Conservation (phyloP, 1,284 basidiomycete species). For the Rhizoctonia solani region DNA sequence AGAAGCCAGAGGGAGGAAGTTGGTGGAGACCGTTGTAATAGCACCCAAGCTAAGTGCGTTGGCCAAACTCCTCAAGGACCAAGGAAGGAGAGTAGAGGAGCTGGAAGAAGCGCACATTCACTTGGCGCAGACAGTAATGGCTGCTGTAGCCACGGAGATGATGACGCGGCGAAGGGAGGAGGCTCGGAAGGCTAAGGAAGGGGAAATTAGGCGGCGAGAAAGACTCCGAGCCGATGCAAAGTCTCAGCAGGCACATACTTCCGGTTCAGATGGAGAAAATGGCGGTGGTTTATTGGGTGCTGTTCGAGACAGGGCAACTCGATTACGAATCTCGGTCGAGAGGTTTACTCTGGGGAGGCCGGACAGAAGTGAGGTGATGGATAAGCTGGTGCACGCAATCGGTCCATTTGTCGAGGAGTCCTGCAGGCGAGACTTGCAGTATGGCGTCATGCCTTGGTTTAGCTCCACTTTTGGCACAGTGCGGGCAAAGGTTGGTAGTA, state of each 20-base stretch:
- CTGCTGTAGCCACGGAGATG: slow-evolving; percentile 16
- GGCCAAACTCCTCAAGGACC: slow-evolving; percentile 71
- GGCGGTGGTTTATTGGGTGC: slow-evolving; percentile 15
- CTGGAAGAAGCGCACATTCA: slow-evolving; percentile 87
- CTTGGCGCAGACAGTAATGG: slow-evolving; percentile 28
- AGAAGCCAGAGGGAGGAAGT: slow-evolving; percentile 47
- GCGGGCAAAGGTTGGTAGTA: neutral
- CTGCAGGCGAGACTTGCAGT: slow-evolving; percentile 2
- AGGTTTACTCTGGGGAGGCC: slow-evolving; percentile 9
- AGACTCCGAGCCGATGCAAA: slow-evolving; percentile 5
- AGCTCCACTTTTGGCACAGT: neutral
- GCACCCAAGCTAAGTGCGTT: slow-evolving; percentile 83
- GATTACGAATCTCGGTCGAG: neutral
- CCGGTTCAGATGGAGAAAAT: neutral
- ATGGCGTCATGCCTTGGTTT: neutral
- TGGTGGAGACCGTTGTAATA: slow-evolving; percentile 69
- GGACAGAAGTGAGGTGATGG: slow-evolving; percentile 46
- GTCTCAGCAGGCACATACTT: neutral
- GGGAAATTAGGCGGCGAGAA: neutral
- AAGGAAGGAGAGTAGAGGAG: slow-evolving; percentile 72
- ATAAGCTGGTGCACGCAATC: slow-evolving; percentile 63
- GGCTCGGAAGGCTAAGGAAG: slow-evolving; percentile 14
- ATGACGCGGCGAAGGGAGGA: slow-evolving; percentile 11
- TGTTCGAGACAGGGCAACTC: neutral
- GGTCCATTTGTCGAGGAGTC: slow-evolving; percentile 64